Evolutionary conservation across 257 asterid genomes (phyloP), one percentile per base, ranked within the genome.

Genomic region (Solanum sitiens): DNA sequence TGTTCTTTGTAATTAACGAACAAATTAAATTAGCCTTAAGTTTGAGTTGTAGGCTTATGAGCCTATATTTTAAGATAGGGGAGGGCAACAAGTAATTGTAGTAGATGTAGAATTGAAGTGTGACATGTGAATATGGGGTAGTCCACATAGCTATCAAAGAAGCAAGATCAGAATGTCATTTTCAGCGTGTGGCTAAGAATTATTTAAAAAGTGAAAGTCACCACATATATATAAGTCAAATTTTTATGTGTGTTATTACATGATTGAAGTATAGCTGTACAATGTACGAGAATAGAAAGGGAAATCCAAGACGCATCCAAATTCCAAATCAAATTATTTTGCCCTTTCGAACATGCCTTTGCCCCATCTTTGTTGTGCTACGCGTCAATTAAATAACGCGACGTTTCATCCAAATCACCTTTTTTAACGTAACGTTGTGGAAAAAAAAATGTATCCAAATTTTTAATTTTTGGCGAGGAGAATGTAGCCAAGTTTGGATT

Each of bases 211-310:
- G 71, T 63, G 65, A 18, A 45, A 61, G 37, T 50, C 86, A 83
- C 86, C 9, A 39, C 9, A 39, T 39, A 83, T 30, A 68, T 53
- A 68, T 75, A 87, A 84, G 89, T 89, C 88, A 89, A 87, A 72
- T 72, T 25, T 68, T 25, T 77, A 6, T 70, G 37, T 84, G 6
- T 74, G 87, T 40, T 11, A 74, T 75, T 65, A 86, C 71, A 74
- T 83, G 85, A 67, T 71, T 40, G 70, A 53, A 89, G 37, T 53
- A 32, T 68, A 68, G 74, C 85, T 86, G 90, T 86, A 90, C 87
- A 27, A 87, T n/a, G 92, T 90, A 90, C 92, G 76, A 86, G 89
- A 88, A 86, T 88, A 8, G 84, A 65, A 50, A 82, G 86, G 70
- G 32, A 82, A 80, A 82, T 82, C 45, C 85, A 79, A 79, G 85